Evolutionary conservation across 1,139 yeast genomes (phyloP).

Genomic region (Candida sanyaensis): DNA sequence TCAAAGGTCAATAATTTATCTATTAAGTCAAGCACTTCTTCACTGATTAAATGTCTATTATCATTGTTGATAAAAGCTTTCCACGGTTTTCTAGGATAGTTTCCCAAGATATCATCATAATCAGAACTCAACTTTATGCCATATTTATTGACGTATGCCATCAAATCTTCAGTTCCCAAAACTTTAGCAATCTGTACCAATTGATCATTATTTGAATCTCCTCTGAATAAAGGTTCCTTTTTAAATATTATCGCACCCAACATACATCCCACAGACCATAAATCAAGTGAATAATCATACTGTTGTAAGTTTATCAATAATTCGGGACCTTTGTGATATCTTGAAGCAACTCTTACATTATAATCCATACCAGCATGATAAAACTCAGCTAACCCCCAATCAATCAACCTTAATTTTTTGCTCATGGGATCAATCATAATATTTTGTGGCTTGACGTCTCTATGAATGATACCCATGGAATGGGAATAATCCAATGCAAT

Average conservation of each 20-base stretch:
- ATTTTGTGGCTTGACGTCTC: slow-evolving; percentile 85
- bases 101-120: slow-evolving; percentile 67
- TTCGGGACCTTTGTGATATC: slow-evolving; percentile 84
- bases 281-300: slow-evolving; percentile 75
- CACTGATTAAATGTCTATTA: slow-evolving; percentile 56
- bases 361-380: slow-evolving; percentile 79
- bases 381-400: slow-evolving; percentile 86
- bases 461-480: slow-evolving; percentile 81
- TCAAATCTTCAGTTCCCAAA: slow-evolving; percentile 69
- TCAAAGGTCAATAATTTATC: slow-evolving; percentile 69
- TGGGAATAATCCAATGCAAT: slow-evolving; percentile 76
- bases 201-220: slow-evolving; percentile 78
- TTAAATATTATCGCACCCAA: slow-evolving; percentile 75
- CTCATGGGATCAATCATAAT: slow-evolving; percentile 76
- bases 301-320: slow-evolving; percentile 70
- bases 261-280: slow-evolving; percentile 85
- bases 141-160: slow-evolving; percentile 62
- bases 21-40: slow-evolving; percentile 65
- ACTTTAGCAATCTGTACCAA: slow-evolving; percentile 77
- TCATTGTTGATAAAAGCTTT: slow-evolving; percentile 52
- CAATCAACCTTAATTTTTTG: slow-evolving; percentile 67
- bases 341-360: slow-evolving; percentile 77
- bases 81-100: slow-evolving; percentile 72
- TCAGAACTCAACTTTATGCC: slow-evolving; percentile 61
- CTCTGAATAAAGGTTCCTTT: slow-evolving; percentile 78